Percentiles rank a stretch among this genome's conserved stretches.
Evolutionary conservation across 2,329 filamentous ascomycete genomes (phyloP).

Genomic region (Venturiaceae sp.): DNA sequence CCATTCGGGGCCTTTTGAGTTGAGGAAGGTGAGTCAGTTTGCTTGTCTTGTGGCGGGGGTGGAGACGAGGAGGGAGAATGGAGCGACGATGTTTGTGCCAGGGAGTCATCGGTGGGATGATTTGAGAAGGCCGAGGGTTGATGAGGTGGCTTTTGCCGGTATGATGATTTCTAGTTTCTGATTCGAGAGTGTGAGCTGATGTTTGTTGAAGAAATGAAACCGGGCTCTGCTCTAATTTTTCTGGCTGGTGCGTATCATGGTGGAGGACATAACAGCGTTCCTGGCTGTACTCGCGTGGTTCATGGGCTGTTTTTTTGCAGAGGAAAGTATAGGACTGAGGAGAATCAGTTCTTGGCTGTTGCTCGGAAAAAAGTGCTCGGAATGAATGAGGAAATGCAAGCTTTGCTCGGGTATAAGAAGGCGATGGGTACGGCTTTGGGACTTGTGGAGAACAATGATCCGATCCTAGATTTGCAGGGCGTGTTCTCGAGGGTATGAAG

Average conservation of each 20-base stretch:
- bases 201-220: slow-evolving; percentile 21
- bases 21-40: slow-evolving; percentile 13
- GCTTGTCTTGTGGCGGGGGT: slow-evolving; percentile 20
- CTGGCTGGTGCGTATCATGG: slow-evolving; percentile 4
- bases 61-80: slow-evolving; percentile 19
- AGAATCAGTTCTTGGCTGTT: slow-evolving; percentile 25
- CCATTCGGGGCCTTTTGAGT: background rate
- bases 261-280: background rate
- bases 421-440: slow-evolving; percentile 20
- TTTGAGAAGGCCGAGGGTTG: slow-evolving; percentile 14
- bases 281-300: slow-evolving; percentile 18
- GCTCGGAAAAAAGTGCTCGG: slow-evolving; percentile 19
- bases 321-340: slow-evolving; percentile 21
- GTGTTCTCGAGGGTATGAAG: slow-evolving; percentile 9
- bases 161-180: slow-evolving; percentile 11
- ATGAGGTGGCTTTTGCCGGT: slow-evolving; percentile 20
- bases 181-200: background rate
- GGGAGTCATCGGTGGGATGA: slow-evolving; percentile 23
- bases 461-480: slow-evolving; percentile 12
- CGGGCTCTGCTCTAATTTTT: slow-evolving; percentile 26
- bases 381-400: slow-evolving; percentile 24
- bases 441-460: slow-evolving; percentile 23
- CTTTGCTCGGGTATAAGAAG: slow-evolving; percentile 24
- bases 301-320: slow-evolving; percentile 22
- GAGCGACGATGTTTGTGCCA: slow-evolving; percentile 23